phyloP scores from a whole-genome alignment of 345 rosid species.

The Atalantia buxifolia region DNA sequence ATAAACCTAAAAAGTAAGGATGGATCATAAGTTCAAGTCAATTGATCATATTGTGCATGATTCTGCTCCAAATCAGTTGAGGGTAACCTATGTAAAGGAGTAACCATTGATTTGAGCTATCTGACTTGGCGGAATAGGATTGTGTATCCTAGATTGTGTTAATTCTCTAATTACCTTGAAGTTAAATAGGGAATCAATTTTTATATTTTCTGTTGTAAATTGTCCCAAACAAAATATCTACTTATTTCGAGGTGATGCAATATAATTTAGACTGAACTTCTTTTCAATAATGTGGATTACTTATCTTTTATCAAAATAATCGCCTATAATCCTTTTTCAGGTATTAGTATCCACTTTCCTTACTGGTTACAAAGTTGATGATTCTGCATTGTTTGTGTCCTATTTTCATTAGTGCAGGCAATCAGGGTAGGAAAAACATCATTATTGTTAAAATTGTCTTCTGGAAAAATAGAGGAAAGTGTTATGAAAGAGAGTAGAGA shows the following conservation, averaged over 20 bases:
- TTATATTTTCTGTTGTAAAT: not conserved
- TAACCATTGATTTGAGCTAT: not conserved
- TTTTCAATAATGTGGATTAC: not conserved
- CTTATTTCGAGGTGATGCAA: not conserved
- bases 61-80: no score
- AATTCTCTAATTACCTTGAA: not conserved
- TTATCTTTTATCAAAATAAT: not conserved
- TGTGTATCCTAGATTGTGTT: not conserved
- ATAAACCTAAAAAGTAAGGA: no score
- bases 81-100: no score
- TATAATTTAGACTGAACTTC: not conserved
- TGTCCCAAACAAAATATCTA: not conserved
- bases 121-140: not conserved
- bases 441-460: not conserved
- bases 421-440: not conserved
- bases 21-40: not conserved
- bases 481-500: no score
- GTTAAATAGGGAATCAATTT: not conserved
- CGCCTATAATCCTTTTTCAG: not conserved
- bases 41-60: not conserved
- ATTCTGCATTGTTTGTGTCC: not conserved
- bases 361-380: not conserved
- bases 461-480: not conserved
- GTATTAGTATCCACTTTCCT: not conserved
- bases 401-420: not conserved